Evolutionary conservation across 2,329 filamentous ascomycete genomes (phyloP).

Genomic region (Clarireedia monteithiana): DNA sequence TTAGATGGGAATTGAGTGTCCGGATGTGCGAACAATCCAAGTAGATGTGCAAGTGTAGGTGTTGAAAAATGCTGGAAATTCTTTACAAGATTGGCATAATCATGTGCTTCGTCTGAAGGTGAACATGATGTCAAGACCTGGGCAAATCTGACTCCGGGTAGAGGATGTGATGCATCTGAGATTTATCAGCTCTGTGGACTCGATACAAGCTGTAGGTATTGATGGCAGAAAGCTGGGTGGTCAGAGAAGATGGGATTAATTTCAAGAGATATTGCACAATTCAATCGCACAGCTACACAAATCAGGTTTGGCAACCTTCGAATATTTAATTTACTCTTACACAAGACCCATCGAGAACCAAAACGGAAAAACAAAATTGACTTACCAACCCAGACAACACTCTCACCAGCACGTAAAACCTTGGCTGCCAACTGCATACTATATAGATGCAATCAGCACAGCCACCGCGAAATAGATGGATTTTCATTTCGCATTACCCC

Average conservation of each 20-base stretch:
- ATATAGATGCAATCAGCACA: constrained; percentile 36
- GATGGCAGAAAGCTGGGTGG: neutral
- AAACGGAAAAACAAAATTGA: constrained; percentile 6
- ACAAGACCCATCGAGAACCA: neutral
- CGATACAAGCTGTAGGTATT: neutral
- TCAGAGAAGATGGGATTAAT: neutral
- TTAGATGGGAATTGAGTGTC: constrained; percentile 49
- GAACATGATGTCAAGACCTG: constrained; percentile 33
- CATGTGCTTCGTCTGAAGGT: neutral
- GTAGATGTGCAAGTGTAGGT: constrained; percentile 53
- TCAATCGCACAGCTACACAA: too few relatives aligned
- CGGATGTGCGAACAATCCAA: constrained; percentile 67
- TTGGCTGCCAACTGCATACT: constrained; percentile 65
- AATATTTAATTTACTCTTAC: neutral
- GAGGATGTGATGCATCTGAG: constrained; percentile 28
- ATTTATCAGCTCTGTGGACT: constrained; percentile 3
- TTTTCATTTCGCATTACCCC: constrained; percentile 33
- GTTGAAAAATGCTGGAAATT: constrained; percentile 59
- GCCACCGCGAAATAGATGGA: neutral
- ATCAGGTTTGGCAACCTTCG: neutral
- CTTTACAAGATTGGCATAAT: neutral
- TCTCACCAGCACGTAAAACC: constrained; percentile 50
- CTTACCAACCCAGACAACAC: constrained; percentile 76
- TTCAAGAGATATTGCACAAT: too few relatives aligned
- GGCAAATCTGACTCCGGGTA: constrained; percentile 40